Evolutionary conservation across 768 basidiomycete species (phyloP).

Genomic region (Phanerochaete carnosa): DNA sequence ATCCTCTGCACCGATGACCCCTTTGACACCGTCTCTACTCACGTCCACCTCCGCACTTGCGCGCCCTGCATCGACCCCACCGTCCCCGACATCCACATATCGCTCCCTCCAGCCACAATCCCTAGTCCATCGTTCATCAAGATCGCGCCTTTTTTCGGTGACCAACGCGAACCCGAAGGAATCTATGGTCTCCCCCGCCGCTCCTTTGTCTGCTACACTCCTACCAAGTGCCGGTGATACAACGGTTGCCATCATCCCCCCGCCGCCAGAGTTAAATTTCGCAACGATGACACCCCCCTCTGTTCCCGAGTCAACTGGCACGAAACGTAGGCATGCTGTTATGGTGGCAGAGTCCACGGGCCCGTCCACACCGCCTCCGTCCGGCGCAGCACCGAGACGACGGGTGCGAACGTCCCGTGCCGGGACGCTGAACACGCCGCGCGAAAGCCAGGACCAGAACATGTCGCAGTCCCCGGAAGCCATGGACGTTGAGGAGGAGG

Average conservation of each 20-base stretch:
- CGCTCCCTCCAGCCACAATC: conserved; percentile 8
- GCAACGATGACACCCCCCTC: conserved; percentile 9
- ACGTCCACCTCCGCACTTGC: conserved; percentile 12
- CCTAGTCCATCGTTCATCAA: conserved; percentile 24
- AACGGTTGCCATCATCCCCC: conserved; percentile 3
- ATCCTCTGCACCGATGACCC: conserved; percentile 19
- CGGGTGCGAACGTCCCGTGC: conserved; percentile 53
- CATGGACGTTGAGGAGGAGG: conserved; percentile 73
- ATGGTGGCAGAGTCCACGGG: conserved; percentile 64
- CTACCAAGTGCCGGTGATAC: conserved; percentile 11
- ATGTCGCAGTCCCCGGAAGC: conserved; percentile 34
- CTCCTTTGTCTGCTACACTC: conserved; percentile 27
- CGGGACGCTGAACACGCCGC: conserved; percentile 29
- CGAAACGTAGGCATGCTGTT: conserved; percentile 74
- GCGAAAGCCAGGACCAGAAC: conserved; percentile 34
- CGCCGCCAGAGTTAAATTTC: conserved; percentile 12
- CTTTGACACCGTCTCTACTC: conserved; percentile 27
- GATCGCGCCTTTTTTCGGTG: conserved; percentile 24
- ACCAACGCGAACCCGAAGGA: conserved; percentile 28
- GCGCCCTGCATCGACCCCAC: conserved; percentile 13
- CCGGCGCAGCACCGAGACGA: conserved; percentile 38
- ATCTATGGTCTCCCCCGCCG: conserved; percentile 21
- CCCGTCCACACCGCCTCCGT: conserved; percentile 32
- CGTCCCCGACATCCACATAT: conserved; percentile 16
- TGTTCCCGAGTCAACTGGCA: conserved; percentile 47